Evolutionary conservation across 257 asterid species (phyloP).

Genomic region (Misopates orontium): DNA sequence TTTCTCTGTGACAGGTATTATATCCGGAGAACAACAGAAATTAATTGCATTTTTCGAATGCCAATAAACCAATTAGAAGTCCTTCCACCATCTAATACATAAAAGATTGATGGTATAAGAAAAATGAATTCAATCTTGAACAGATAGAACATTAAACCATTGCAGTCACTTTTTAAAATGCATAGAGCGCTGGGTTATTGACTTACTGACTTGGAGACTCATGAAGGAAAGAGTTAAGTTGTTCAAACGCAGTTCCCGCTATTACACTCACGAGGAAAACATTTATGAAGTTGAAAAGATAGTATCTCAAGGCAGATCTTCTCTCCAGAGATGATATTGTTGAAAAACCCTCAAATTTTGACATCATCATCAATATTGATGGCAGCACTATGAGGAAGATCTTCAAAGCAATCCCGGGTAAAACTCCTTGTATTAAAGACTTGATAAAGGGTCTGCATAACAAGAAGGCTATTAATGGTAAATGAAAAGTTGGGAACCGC

Average conservation of each 20-base stretch:
- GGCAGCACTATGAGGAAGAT: constrained; percentile 89
- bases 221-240: constrained; percentile 62
- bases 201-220: constrained; percentile 79
- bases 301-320: constrained; percentile 70
- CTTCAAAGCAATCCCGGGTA: constrained; percentile 97
- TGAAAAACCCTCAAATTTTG: constrained; percentile 85
- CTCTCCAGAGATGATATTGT: constrained; percentile 81
- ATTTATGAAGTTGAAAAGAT: constrained; percentile 77
- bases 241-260: constrained; percentile 87
- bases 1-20: too few relatives aligned
- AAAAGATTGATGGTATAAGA: too few relatives aligned
- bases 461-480: constrained; percentile 15
- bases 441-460: constrained; percentile 73
- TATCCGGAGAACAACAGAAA: too few relatives aligned
- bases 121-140: too few relatives aligned
- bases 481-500: constrained; percentile 1
- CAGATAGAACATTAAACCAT: neutral
- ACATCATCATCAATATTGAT: constrained; percentile 79
- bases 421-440: constrained; percentile 87
- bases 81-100: too few relatives aligned
- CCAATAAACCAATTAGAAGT: too few relatives aligned
- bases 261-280: constrained; percentile 87
- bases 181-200: constrained; percentile 1
- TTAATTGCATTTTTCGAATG: too few relatives aligned
- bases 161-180: neutral